These are phyloP conservation scores for Liquidambar formosana DNA, from an alignment of 164 flowering plant species.

Conservation along the genomic window DNA sequence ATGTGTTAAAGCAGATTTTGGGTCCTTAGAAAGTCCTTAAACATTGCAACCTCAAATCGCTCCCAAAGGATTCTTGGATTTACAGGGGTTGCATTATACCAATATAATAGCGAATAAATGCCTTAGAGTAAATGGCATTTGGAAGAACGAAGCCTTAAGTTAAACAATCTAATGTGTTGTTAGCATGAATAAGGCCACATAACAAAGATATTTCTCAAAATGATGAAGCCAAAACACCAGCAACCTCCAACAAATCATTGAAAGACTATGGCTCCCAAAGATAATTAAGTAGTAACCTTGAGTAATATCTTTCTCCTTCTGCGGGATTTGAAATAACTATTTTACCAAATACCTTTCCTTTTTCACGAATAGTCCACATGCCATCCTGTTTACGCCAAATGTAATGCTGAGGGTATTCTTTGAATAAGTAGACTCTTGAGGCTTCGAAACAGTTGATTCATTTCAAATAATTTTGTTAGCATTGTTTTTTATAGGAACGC, in stretches of 20 bases:
- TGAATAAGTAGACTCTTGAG: too few relatives aligned
- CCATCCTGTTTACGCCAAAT: too few relatives aligned
- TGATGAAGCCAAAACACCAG: neutral
- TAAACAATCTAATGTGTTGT: neutral
- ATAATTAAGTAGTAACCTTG: conserved; percentile 15
- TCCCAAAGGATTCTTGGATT: neutral
- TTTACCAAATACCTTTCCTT: neutral
- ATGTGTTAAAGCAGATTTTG: too few relatives aligned
- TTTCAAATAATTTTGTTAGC: too few relatives aligned
- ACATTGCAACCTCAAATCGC: neutral
- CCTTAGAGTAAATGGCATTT: neutral
- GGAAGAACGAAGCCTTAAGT: neutral
- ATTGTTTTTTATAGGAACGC: too few relatives aligned
- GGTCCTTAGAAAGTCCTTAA: neutral
- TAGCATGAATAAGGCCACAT: neutral
- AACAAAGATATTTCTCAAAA: neutral
- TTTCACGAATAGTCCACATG: too few relatives aligned
- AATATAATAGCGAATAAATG: neutral
- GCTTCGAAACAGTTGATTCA: too few relatives aligned
- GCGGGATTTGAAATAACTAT: neutral
- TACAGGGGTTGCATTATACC: neutral
- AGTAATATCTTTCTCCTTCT: conserved; percentile 11
- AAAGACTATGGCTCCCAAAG: conserved; percentile 10
- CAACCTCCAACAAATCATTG: conserved; percentile 8
- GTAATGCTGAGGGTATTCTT: too few relatives aligned